These are phyloP conservation scores for Bertia moriformis DNA, from an alignment of 2,329 filamentous ascomycete species.

Conservation along the genomic window DNA sequence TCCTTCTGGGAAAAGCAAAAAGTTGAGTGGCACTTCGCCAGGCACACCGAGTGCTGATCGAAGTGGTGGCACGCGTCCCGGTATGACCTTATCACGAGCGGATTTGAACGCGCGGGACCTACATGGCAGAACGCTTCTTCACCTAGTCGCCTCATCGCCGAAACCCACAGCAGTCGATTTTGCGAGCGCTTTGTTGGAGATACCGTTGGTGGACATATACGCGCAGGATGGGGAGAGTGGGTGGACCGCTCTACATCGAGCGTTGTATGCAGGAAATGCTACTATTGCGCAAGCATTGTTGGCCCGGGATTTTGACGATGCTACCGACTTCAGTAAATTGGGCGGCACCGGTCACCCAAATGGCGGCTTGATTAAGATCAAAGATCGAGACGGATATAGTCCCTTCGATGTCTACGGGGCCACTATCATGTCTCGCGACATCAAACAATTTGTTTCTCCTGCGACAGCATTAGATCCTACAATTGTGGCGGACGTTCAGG, in stretches of 20 bases:
- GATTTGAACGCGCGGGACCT: not conserved
- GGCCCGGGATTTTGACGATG: not conserved
- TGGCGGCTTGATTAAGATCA: not conserved
- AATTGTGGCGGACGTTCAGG: not conserved
- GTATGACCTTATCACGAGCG: not conserved
- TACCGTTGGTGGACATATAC: not conserved
- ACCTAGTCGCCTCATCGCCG: not conserved
- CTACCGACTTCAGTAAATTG: not conserved
- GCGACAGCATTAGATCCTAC: not conserved
- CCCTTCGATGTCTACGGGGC: not conserved
- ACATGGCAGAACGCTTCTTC: not conserved
- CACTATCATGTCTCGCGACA: not conserved
- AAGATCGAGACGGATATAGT: slow-evolving; percentile 1
- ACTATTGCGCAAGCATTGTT: not conserved
- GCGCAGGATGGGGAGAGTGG: slow-evolving; percentile 1
- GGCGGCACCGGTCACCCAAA: not conserved
- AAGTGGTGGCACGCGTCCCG: not conserved
- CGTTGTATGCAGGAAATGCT: slow-evolving; percentile 1
- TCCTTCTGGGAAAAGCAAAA: not conserved
- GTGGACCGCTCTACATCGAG: not conserved
- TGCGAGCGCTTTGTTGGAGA: not conserved
- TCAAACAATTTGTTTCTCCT: not conserved
- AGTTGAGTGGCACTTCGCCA: not conserved
- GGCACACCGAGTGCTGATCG: not conserved
- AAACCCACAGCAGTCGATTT: not conserved